Conservation (phyloP, 2,329 filamentous ascomycete species). For the Aaosphaeria pasadenensis region DNA sequence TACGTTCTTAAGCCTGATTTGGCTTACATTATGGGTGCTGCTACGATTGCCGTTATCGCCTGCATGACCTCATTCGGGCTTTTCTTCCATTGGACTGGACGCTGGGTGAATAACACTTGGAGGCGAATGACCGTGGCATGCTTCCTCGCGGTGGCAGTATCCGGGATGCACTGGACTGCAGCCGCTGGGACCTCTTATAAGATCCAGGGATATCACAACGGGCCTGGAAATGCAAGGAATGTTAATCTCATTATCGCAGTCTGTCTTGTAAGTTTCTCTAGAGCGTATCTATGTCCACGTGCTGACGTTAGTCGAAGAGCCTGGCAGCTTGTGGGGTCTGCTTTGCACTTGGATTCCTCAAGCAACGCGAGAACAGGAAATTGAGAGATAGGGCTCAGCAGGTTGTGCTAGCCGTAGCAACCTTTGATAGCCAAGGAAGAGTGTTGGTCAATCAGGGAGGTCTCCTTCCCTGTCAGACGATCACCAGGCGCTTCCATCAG, state of each 20-base stretch:
- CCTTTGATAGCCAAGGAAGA: conserved; percentile 65
- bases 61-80: conserved; percentile 68
- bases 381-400: conserved; percentile 50
- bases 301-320: conserved; percentile 25
- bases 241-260: conserved; percentile 70
- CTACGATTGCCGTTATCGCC: conserved; percentile 68
- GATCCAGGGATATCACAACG: conserved; percentile 47
- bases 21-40: conserved; percentile 64
- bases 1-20: conserved; percentile 64
- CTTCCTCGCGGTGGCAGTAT: conserved; percentile 70
- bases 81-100: conserved; percentile 74
- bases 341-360: conserved; percentile 35
- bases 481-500: conserved; percentile 60
- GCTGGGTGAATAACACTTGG: conserved; percentile 78
- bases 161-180: conserved; percentile 85
- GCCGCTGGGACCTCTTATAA: conserved; percentile 68
- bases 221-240: conserved; percentile 46
- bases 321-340: conserved; percentile 38
- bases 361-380: conserved; percentile 36
- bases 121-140: conserved; percentile 65
- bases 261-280: conserved; percentile 57
- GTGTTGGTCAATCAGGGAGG: conserved; percentile 70
- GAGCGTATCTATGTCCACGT: conserved; percentile 43
- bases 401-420: conserved; percentile 56
- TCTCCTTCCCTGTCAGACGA: conserved; percentile 67